Percentiles rank a stretch among this genome's conserved stretches.
These are phyloP conservation scores for Oryza glumipatula DNA, from an alignment of 176 grass and related monocot genomes.

Conservation along the genomic window DNA sequence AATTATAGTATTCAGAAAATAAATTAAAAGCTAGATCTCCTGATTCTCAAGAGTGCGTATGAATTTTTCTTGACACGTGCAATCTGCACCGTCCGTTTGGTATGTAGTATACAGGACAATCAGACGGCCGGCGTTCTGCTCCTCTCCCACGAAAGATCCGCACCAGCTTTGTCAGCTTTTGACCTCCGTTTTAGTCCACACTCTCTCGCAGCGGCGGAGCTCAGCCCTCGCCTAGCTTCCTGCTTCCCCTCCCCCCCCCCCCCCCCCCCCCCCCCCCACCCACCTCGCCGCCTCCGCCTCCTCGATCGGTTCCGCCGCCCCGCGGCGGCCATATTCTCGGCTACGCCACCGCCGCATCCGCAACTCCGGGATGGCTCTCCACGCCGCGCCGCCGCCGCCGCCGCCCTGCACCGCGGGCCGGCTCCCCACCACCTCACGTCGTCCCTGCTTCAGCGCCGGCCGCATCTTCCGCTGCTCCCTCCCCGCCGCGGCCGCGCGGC, in stretches of 20 bases:
- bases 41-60: too few relatives aligned
- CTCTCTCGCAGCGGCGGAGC: not conserved
- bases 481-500: not conserved
- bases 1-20: too few relatives aligned
- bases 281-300: not conserved
- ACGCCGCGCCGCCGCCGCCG: not conserved
- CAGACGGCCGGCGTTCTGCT: too few relatives aligned
- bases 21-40: too few relatives aligned
- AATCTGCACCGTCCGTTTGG: too few relatives aligned
- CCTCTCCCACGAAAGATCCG: not conserved
- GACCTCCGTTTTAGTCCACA: too few relatives aligned
- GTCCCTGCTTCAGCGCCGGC: conserved; percentile 1
- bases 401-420: conserved; percentile 20
- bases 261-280: not conserved
- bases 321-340: too few relatives aligned
- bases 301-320: not conserved
- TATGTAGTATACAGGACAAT: not conserved
- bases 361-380: conserved; percentile 47
- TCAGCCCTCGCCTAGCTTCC: conserved; percentile 11
- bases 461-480: conserved; percentile 5
- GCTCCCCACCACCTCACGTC: not conserved
- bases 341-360: not conserved
- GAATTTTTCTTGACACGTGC: too few relatives aligned
- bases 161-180: not conserved
- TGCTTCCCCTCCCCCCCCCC: not conserved